Evolutionary conservation across 139 green algal genomes (phyloP).

Genomic region (Micractinium conductrix): DNA sequence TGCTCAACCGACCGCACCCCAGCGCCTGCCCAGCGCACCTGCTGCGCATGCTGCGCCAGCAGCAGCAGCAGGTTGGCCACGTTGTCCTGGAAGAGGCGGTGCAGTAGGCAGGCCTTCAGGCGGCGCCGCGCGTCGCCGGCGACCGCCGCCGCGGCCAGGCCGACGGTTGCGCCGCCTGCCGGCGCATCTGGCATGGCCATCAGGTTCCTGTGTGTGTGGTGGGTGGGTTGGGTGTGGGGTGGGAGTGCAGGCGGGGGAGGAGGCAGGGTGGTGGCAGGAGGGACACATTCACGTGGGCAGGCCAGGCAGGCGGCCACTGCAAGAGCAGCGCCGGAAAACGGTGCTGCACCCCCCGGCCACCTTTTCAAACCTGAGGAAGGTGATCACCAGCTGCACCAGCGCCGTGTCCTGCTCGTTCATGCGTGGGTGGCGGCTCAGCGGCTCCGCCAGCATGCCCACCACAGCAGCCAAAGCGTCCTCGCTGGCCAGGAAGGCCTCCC

Average conservation of each 20-base stretch:
- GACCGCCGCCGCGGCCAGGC: background rate
- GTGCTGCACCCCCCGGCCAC: background rate
- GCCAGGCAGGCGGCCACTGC: too few species aligned
- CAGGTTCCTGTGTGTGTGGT: constrained; percentile 72
- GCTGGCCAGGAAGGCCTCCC: constrained; percentile 73
- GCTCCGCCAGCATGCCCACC: constrained; percentile 72
- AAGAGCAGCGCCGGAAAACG: background rate
- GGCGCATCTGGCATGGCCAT: constrained; percentile 69
- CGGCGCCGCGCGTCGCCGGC: constrained; percentile 1
- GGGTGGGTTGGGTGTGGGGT: too few species aligned
- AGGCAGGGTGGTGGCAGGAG: too few species aligned
- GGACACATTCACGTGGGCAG: too few species aligned
- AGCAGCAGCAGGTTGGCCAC: constrained; percentile 79
- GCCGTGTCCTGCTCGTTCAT: constrained; percentile 65
- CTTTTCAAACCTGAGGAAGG: constrained; percentile 80
- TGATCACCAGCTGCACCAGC: constrained; percentile 88
- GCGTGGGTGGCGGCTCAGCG: constrained; percentile 70
- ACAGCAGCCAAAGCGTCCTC: constrained; percentile 71
- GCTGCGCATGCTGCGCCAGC: constrained; percentile 60
- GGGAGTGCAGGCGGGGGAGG: too few species aligned
- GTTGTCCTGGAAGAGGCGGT: constrained; percentile 63
- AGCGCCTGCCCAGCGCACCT: background rate
- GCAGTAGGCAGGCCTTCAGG: constrained; percentile 56
- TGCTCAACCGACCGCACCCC: too few species aligned
- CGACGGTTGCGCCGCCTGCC: background rate